phyloP scores from a whole-genome alignment of 345 rosid genomes.

The Eucalyptus caleyi region DNA sequence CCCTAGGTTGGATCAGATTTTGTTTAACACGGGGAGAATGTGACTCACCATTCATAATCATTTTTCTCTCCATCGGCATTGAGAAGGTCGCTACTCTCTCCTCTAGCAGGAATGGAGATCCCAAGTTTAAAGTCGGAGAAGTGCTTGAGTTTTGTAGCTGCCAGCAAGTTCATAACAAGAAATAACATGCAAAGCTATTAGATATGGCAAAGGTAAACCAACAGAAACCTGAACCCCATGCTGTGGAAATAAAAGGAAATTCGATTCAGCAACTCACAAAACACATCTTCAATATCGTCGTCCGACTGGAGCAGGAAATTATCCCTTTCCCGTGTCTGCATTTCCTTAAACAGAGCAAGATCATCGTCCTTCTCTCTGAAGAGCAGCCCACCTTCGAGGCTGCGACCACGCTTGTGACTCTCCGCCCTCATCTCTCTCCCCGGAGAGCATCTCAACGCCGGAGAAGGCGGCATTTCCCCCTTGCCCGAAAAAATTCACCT shows the following conservation, averaged over 20 bases:
- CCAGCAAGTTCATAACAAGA: not conserved
- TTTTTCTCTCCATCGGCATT: slow-evolving; percentile 84
- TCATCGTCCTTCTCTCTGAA: slow-evolving; percentile 75
- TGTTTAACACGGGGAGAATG: not conserved
- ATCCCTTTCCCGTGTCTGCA: slow-evolving; percentile 82
- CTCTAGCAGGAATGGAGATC: slow-evolving; percentile 65
- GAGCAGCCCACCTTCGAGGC: slow-evolving; percentile 57
- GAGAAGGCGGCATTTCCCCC: slow-evolving; percentile 76
- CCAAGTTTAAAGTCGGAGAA: slow-evolving; percentile 70
- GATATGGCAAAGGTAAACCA: not conserved
- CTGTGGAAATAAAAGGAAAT: not conserved
- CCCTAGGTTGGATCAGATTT: not conserved
- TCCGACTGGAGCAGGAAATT: slow-evolving; percentile 74
- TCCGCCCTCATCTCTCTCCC: slow-evolving; percentile 53
- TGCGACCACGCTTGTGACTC: slow-evolving; percentile 58
- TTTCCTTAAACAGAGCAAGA: slow-evolving; percentile 78
- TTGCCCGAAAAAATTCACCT: not conserved
- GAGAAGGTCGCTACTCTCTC: slow-evolving; percentile 81
- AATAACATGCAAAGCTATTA: not conserved
- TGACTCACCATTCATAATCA: slow-evolving; percentile 89
- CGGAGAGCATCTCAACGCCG: slow-evolving; percentile 71
- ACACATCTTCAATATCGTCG: slow-evolving; percentile 71
- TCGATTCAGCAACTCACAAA: slow-evolving; percentile 40
- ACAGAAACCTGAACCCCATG: not conserved
- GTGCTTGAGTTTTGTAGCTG: slow-evolving; percentile 78